Percentiles rank a stretch among this genome's conserved stretches.
Evolutionary conservation across 495 filamentous ascomycete genomes (phyloP).

Genomic region (Articulospora tetracladia): DNA sequence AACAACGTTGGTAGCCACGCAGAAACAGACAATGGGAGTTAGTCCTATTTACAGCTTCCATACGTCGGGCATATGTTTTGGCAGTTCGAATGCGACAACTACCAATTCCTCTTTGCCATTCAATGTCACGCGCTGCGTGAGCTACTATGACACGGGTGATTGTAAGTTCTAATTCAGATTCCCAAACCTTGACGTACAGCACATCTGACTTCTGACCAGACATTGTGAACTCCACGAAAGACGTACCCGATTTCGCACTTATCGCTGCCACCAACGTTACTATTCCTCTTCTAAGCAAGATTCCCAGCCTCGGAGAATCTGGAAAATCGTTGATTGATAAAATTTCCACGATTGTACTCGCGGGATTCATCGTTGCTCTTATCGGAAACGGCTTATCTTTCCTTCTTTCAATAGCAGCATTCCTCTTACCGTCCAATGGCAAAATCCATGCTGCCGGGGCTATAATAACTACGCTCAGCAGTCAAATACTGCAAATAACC

Average conservation of each 20-base stretch:
- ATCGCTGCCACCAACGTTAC: constrained; percentile 8
- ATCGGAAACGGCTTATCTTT: constrained; percentile 8
- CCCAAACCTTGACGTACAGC: background rate
- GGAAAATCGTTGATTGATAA: constrained; percentile 11
- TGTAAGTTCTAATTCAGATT: constrained; percentile 2
- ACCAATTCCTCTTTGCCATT: constrained; percentile 1
- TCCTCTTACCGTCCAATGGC: background rate
- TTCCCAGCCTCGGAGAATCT: constrained; percentile 4
- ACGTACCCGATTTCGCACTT: constrained; percentile 4
- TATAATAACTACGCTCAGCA: constrained; percentile 12
- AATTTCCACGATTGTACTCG: background rate
- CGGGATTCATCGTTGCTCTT: background rate
- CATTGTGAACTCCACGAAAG: constrained; percentile 4
- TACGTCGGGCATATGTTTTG: constrained; percentile 1
- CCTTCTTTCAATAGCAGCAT: background rate
- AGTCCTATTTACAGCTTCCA: background rate
- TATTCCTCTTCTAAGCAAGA: background rate
- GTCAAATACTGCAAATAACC: constrained; percentile 7
- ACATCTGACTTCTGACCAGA: background rate
- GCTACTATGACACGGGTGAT: background rate
- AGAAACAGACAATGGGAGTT: constrained; percentile 5
- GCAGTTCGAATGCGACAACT: background rate
- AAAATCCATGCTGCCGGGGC: constrained; percentile 2
- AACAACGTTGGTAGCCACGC: background rate
- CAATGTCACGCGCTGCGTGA: constrained; percentile 7